These are phyloP conservation scores for Phoma herbarum DNA, from an alignment of 2,329 filamentous ascomycete species.

Conservation along the genomic window DNA sequence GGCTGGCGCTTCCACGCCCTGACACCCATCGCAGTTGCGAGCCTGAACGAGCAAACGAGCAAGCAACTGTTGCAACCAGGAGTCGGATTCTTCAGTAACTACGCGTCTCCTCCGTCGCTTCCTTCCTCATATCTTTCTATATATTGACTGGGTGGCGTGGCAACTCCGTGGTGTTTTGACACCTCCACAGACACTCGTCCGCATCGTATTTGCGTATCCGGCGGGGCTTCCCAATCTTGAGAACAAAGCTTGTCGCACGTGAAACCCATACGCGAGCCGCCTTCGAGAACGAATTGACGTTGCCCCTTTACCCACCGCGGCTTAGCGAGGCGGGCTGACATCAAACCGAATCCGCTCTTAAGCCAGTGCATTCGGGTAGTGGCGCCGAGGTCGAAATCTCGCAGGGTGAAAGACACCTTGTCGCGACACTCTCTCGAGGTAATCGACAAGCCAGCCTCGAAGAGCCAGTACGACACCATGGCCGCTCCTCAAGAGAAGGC, in stretches of 20 bases:
- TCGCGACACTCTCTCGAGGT: constrained; percentile 10
- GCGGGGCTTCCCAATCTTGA: constrained; percentile 2
- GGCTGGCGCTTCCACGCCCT: background rate
- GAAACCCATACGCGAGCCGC: constrained; percentile 14
- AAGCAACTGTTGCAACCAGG: background rate
- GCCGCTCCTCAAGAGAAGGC: constrained; percentile 21
- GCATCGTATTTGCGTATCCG: constrained; percentile 18
- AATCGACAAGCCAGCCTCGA: constrained; percentile 14
- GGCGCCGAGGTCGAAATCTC: constrained; percentile 22
- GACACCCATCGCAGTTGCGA: background rate
- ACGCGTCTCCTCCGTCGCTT: background rate
- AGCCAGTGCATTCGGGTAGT: constrained; percentile 14
- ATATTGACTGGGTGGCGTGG: background rate
- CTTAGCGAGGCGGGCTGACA: constrained; percentile 15
- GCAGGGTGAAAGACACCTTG: constrained; percentile 14
- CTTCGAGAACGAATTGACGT: constrained; percentile 14
- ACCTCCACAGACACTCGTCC: background rate
- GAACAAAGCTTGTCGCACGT: constrained; percentile 16
- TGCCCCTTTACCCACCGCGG: constrained; percentile 17
- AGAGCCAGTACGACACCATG: constrained; percentile 16
- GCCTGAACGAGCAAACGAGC: constrained; percentile 1
- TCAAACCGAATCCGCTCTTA: constrained; percentile 13
- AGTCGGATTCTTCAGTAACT: background rate
- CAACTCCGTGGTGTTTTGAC: background rate
- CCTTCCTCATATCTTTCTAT: background rate